Evolutionary conservation across 2,329 filamentous ascomycete genomes (phyloP).

Genomic region (Ramularia collo-cygni): DNA sequence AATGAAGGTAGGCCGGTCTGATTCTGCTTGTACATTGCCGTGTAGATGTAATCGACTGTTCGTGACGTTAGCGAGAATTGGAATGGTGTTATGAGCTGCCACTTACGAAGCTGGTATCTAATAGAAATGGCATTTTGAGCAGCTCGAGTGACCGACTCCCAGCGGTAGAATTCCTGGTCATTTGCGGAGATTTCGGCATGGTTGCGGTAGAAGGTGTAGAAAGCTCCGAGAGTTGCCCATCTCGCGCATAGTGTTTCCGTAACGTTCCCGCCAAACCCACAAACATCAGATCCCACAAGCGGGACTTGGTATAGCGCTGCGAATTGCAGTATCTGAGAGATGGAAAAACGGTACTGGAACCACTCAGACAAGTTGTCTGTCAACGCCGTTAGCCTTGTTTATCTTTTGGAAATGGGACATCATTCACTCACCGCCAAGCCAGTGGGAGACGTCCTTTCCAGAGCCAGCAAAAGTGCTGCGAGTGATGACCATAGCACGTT

Average conservation of each 20-base stretch:
- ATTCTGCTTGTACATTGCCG: conserved; percentile 56
- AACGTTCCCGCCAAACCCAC: conserved; percentile 63
- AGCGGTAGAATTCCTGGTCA: conserved; percentile 66
- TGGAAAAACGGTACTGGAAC: conserved; percentile 38
- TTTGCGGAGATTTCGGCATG: conserved; percentile 52
- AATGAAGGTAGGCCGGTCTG: conserved; percentile 57
- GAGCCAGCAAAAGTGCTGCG: conserved; percentile 68
- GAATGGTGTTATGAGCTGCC: too few species aligned
- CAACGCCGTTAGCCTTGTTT: conserved; percentile 37
- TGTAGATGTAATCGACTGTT: conserved; percentile 68
- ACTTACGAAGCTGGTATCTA: conserved; percentile 53
- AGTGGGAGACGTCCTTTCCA: conserved; percentile 52
- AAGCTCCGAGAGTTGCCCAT: conserved; percentile 68
- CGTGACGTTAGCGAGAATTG: too few species aligned
- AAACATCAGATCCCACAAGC: conserved; percentile 56
- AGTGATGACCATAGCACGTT: conserved; percentile 65
- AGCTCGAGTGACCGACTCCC: conserved; percentile 55
- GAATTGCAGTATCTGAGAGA: conserved; percentile 39
- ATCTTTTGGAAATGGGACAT: too few species aligned
- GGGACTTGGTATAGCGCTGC: conserved; percentile 42
- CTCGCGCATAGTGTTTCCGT: conserved; percentile 62
- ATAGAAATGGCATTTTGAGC: conserved; percentile 62
- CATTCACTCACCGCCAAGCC: conserved; percentile 46
- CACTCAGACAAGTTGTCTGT: conserved; percentile 47
- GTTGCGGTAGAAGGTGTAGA: conserved; percentile 68